Evolutionary conservation across 352 stramenopile genomes (phyloP).

Genomic region (Pythium insidiosum): DNA sequence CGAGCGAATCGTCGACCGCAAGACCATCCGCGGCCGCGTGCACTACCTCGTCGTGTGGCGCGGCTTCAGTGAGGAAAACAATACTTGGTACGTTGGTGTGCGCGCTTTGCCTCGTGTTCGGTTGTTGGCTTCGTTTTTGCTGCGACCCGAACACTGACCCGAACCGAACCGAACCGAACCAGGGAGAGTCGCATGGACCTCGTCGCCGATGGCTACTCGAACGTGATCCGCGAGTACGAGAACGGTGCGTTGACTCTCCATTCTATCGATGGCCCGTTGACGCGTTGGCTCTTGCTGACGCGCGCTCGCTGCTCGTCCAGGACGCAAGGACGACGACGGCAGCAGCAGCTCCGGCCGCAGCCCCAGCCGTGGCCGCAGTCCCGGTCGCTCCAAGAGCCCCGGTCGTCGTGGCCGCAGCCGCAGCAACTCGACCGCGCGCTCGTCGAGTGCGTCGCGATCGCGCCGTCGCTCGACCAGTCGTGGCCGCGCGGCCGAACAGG

Average conservation of each 20-base stretch:
- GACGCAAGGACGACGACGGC: constrained; percentile 43
- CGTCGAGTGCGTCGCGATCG: constrained; percentile 15
- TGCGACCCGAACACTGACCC: too few relatives aligned
- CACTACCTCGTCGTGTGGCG: constrained; percentile 81
- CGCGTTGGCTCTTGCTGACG: background rate
- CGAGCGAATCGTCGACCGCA: constrained; percentile 76
- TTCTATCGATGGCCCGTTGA: background rate
- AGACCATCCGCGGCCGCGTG: constrained; percentile 70
- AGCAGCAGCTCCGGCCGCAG: constrained; percentile 25
- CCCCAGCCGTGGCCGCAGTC: constrained; percentile 34
- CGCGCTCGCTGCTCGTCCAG: too few relatives aligned
- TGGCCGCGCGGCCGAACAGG: constrained; percentile 7
- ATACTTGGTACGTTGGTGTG: constrained; percentile 50
- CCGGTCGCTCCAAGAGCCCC: constrained; percentile 19
- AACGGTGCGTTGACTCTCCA: constrained; percentile 23
- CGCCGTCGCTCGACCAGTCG: constrained; percentile 17
- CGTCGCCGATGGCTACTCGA: constrained; percentile 62
- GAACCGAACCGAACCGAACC: background rate
- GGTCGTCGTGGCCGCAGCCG: constrained; percentile 41
- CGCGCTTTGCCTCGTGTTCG: background rate
- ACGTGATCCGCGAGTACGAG: constrained; percentile 66
- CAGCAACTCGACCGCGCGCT: constrained; percentile 45
- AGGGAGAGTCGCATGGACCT: constrained; percentile 83
- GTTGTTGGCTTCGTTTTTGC: background rate
- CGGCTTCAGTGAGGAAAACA: constrained; percentile 72